Percentiles rank a stretch among this genome's conserved stretches.
Evolutionary conservation across 176 grass and related monocot species (phyloP).

Genomic region (Oryza rufipogon): DNA sequence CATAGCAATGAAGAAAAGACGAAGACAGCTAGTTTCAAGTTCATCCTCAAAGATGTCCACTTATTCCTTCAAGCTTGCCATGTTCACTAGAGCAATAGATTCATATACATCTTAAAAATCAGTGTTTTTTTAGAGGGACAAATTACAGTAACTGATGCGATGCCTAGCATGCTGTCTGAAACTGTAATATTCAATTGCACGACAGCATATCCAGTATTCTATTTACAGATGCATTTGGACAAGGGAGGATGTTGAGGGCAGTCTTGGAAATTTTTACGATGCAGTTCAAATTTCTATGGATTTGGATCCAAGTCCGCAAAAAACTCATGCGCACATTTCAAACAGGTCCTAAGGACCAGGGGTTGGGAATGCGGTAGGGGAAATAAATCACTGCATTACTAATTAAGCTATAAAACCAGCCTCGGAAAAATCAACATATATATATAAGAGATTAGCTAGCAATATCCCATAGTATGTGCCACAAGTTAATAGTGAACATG

Average conservation of each 20-base stretch:
- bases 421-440: not conserved
- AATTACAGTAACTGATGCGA: not conserved
- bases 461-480: not conserved
- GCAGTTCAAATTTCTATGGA: not conserved
- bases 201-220: not conserved
- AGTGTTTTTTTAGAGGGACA: not conserved
- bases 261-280: not conserved
- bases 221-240: not conserved
- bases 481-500: not conserved
- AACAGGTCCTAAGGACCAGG: not conserved
- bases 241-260: not conserved
- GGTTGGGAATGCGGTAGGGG: not conserved
- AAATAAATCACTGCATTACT: not conserved
- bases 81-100: conserved; percentile 8
- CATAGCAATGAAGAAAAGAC: not conserved
- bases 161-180: not conserved
- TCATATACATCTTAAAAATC: not conserved
- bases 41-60: not conserved
- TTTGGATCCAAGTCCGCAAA: not conserved
- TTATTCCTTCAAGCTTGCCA: conserved; percentile 11
- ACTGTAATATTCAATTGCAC: not conserved
- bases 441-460: not conserved
- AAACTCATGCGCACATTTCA: not conserved
- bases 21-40: conserved; percentile 11
- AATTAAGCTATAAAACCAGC: not conserved